Evolutionary conservation across 805 yeast genomes (phyloP), one percentile per base, ranked within the genome.

Genomic region (Yarrowia sp.): DNA sequence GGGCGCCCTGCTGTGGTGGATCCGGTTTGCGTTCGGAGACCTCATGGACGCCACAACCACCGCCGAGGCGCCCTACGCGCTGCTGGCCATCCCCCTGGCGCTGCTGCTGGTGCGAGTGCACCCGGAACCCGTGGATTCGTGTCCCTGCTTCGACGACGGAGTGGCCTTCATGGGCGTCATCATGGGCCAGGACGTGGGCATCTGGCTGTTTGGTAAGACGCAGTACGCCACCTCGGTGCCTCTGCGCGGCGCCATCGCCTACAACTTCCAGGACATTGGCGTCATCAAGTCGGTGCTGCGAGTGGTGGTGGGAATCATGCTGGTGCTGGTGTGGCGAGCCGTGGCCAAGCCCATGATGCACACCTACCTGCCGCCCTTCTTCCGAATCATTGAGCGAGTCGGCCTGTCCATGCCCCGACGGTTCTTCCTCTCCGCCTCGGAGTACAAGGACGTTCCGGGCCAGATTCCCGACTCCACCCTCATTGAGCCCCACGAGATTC

Each of bases 61-160:
- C 10, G 61, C 69, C 7, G 65, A 40, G n/a, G 49, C 47, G 20
- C 61, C 49, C 14, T 66, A 53, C 42, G 36, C 61, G 58, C 36
- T 68, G 15, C 47, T 69, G 20, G 47, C 71, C 17, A 60, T 86
- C 1, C 72, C 80, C 0, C 72, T 80, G 30, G 80, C 83, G 1
- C 82, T 88, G 52, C 70, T 78, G 1, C 73, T 89, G 40, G 83
- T 93, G 24, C 87, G 89, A 72, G 77, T 82, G 49, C 97, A 92
- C 77, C 90, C 92, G 0, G 86, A 84, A 68, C 98, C 98, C 1
- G 87, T 90, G 20, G 99, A 95, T 73, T 89, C 88, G 71, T 94
- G 99, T 75, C 99, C 99, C 0, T 95, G 99, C 76, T 94, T 89
- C 74, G 97, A 93, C 74, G 99, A 94, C 76, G 86, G 92, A 19